Percentiles rank a stretch among this genome's conserved stretches.
phyloP scores from a whole-genome alignment of 805 yeast genomes.

The Ogataea methanolica region DNA sequence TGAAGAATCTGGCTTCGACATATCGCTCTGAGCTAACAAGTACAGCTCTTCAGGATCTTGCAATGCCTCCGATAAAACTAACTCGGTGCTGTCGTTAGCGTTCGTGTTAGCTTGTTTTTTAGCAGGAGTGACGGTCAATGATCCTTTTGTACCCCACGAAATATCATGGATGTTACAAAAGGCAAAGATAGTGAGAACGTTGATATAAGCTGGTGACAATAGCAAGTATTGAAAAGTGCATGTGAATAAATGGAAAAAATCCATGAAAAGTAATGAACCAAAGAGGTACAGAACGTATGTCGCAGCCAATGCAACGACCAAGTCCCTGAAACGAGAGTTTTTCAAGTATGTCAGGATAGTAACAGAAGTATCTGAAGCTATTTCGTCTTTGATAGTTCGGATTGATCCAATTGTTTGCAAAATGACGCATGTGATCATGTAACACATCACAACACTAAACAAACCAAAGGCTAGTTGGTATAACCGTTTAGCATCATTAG shows the following conservation, averaged over 20 bases:
- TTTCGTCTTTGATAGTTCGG: constrained; percentile 40
- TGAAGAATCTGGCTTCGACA: constrained; percentile 36
- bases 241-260: constrained; percentile 87
- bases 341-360: constrained; percentile 44
- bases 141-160: constrained; percentile 96
- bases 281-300: constrained; percentile 76
- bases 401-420: constrained; percentile 59
- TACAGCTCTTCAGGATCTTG: constrained; percentile 28
- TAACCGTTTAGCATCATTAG: constrained; percentile 76
- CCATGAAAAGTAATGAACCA: constrained; percentile 75
- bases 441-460: constrained; percentile 81
- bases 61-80: constrained; percentile 26
- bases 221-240: constrained; percentile 78
- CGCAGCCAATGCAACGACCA: constrained; percentile 75
- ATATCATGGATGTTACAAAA: constrained; percentile 93
- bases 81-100: constrained; percentile 9
- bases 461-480: constrained; percentile 66
- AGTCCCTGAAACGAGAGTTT: constrained; percentile 72
- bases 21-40: constrained; percentile 19
- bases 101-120: constrained; percentile 51
- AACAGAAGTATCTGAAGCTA: constrained; percentile 29
- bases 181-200: constrained; percentile 86
- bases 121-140: constrained; percentile 50
- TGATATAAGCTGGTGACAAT: constrained; percentile 82
- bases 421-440: constrained; percentile 75